Percentiles rank a stretch among this genome's conserved stretches.
Conservation (phyloP, 768 basidiomycete species). For the Leccinum disarticulatum region DNA sequence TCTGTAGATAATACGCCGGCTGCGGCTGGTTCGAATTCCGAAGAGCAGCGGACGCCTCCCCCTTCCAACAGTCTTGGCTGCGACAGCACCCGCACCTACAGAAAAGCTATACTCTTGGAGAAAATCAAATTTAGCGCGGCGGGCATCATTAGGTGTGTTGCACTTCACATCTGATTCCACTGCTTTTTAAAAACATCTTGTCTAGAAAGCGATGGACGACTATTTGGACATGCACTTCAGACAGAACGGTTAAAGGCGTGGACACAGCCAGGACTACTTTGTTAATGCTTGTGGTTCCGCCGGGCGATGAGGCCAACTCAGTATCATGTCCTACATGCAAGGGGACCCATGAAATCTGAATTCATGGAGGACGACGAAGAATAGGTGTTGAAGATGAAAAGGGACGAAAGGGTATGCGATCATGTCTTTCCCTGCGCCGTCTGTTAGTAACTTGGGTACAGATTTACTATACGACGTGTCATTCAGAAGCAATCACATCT, state of each 20-base stretch:
- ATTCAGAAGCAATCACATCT: slow-evolving; percentile 71
- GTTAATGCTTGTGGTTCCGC: slow-evolving; percentile 80
- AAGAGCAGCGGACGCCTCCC: neutral
- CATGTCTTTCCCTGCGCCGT: neutral
- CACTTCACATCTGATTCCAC: neutral
- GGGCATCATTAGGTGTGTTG: slow-evolving; percentile 69
- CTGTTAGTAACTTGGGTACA: slow-evolving; percentile 31
- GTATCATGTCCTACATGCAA: slow-evolving; percentile 96
- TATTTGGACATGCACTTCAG: slow-evolving; percentile 97
- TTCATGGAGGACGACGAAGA: slow-evolving; percentile 95
- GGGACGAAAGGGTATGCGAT: slow-evolving; percentile 73
- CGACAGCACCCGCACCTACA: slow-evolving; percentile 57
- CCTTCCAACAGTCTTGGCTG: slow-evolving; percentile 39
- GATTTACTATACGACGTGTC: slow-evolving; percentile 86
- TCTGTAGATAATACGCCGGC: slow-evolving; percentile 52
- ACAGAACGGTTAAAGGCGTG: slow-evolving; percentile 76
- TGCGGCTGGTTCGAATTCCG: slow-evolving; percentile 41
- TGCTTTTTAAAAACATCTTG: slow-evolving; percentile 22
- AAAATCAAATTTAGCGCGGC: slow-evolving; percentile 60
- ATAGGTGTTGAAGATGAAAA: slow-evolving; percentile 92
- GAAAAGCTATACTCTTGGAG: slow-evolving; percentile 57
- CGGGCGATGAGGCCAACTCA: slow-evolving; percentile 79
- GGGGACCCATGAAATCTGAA: slow-evolving; percentile 83
- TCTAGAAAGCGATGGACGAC: slow-evolving; percentile 61
- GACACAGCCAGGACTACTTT: slow-evolving; percentile 69